Conservation (phyloP, 2,329 filamentous ascomycete species). For the Alternaria sp. region DNA sequence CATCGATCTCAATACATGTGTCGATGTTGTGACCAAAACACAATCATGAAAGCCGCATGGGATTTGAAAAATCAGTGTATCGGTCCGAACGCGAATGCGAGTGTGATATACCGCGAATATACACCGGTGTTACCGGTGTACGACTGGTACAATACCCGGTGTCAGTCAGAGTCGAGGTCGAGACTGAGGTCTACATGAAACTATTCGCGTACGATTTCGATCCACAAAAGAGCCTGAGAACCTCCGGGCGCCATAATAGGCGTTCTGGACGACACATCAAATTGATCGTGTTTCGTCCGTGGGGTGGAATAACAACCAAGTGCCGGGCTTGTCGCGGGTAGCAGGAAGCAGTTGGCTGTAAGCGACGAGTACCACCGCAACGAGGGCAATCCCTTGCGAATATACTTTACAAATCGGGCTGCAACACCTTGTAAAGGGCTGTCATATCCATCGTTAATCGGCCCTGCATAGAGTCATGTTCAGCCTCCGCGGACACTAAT, state of each 20-base stretch:
- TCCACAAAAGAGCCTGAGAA: background rate
- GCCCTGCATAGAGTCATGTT: background rate
- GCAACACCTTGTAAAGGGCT: background rate
- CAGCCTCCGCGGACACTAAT: slow-evolving; percentile 3
- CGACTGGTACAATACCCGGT: background rate
- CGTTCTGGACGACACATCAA: background rate
- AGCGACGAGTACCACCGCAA: background rate
- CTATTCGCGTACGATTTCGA: background rate
- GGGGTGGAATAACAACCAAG: background rate
- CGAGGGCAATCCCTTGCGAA: background rate
- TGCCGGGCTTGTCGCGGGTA: background rate
- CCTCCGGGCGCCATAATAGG: background rate
- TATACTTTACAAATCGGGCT: background rate
- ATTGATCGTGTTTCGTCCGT: background rate
- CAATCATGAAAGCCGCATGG: background rate
- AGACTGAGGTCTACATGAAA: background rate
- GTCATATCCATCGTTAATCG: background rate
- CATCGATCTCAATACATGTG: background rate
- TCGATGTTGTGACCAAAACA: background rate
- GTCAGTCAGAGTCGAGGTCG: background rate
- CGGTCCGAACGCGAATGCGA: background rate
- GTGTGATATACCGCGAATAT: background rate
- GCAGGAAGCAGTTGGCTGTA: background rate
- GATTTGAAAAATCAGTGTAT: background rate
- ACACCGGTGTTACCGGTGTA: background rate